Percentiles rank a stretch among this genome's conserved stretches.
Conservation (phyloP, 176 grass and related monocot genomes). For the Cocos nucifera region DNA sequence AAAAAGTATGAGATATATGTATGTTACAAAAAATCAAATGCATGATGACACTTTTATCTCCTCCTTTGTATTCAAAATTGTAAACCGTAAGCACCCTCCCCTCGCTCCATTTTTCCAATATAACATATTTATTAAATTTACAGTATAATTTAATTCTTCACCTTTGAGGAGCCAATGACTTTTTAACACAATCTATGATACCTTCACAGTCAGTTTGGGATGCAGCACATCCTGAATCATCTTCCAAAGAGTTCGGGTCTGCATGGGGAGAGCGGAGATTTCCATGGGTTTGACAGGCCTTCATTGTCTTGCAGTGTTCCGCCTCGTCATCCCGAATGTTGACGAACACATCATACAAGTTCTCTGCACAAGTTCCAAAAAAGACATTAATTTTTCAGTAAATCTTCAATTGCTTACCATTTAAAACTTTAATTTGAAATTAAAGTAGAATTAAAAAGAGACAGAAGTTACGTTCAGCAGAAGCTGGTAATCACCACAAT, state of each 20-base stretch:
- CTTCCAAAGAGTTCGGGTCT: constrained; percentile 14
- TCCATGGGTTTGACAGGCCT: constrained; percentile 72
- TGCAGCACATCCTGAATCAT: constrained; percentile 15
- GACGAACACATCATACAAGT: constrained; percentile 78
- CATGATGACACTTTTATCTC: too few relatives aligned
- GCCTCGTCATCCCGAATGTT: constrained; percentile 78
- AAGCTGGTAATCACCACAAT: too few relatives aligned
- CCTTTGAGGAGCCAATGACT: constrained; percentile 19
- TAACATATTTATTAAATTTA: too few relatives aligned
- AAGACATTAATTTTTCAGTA: neutral
- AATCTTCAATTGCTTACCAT: neutral
- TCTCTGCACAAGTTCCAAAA: constrained; percentile 36
- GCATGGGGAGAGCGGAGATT: constrained; percentile 76
- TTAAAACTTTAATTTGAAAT: too few relatives aligned
- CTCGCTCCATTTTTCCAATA: too few relatives aligned
- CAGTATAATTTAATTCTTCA: neutral
- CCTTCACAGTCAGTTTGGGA: constrained; percentile 41
- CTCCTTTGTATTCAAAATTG: too few relatives aligned
- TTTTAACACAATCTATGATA: constrained; percentile 30
- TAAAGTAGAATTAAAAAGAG: too few relatives aligned
- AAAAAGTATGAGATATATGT: too few relatives aligned
- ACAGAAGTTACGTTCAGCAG: too few relatives aligned
- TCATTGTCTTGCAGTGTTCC: constrained; percentile 94
- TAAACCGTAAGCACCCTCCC: too few relatives aligned
- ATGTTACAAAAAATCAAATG: too few relatives aligned